Evolutionary conservation across 768 basidiomycete species (phyloP), one percentile per base, ranked within the genome.

Genomic region (Obba rivulosa): DNA sequence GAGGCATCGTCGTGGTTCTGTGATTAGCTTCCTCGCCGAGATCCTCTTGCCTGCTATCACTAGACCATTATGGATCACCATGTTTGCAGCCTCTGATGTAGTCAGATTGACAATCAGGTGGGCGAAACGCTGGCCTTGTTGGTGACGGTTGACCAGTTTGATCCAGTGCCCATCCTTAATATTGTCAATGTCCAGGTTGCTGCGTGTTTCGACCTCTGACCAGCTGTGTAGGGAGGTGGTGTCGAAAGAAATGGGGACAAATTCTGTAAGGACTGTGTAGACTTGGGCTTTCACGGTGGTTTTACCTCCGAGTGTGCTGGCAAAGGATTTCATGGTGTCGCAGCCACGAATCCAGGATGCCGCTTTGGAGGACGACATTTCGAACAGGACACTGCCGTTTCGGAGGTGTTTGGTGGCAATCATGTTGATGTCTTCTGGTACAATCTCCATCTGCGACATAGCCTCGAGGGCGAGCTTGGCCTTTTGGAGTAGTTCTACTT

Each of bases 1-100:
- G 18, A 58, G 21, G 56, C 66, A 67, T 5, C 55, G 47, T 21
- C 22, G 23, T 8, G 59, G 62, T 38, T 66, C 65, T 2, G 48
- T 14, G 1, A 54, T 31, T n/a, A 57, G 43, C 20, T 58, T 60
- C 13, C 52, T 34, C 0, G 53, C 55, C 0, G 36, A n/a, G 0
- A 62, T 34, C 8, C 41, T 9, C 24, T 55, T 52, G 0, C 56
- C 53, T 10, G 48, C 41, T 2, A 66, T 41, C 8, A 46, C 51
- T 0, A 62, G 39, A 0, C 66, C 62, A 8, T 57, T 36, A 13
- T 31, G 7, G n/a, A 67, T 52, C 2, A 53, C 56, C 0, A 31
- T 18, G 53, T 68, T 69, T 3, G 62, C 65, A 17, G 46, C 38
- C 8, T 57, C 43, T 1, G 50, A 25, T 9, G 49, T 35, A 10